Conservation (phyloP, 2,329 filamentous ascomycete species). For the Exophiala phaeomuriformis region DNA sequence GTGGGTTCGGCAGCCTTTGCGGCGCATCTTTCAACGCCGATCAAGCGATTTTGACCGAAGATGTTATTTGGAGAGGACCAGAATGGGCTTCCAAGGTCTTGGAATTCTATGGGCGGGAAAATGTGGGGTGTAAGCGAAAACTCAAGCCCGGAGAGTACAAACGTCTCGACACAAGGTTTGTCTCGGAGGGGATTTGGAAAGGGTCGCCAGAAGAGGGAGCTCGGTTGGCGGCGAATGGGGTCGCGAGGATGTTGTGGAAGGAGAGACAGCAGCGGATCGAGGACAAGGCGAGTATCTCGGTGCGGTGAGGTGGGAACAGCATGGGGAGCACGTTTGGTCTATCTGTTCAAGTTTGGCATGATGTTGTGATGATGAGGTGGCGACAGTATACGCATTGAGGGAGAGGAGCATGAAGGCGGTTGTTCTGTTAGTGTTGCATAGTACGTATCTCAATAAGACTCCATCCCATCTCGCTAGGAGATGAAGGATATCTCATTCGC, state of each 20-base stretch:
- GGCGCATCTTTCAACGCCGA: conserved; percentile 13
- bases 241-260: conserved; percentile 16
- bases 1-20: conserved; percentile 9
- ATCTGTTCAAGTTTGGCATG: conserved; percentile 2
- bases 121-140: not conserved
- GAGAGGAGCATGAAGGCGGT: too few species aligned
- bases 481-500: too few species aligned
- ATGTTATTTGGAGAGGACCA: conserved; percentile 16
- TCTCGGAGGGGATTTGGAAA: conserved; percentile 12
- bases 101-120: not conserved
- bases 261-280: conserved; percentile 13
- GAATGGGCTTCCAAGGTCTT: conserved; percentile 9
- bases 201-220: conserved; percentile 9
- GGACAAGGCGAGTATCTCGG: not conserved
- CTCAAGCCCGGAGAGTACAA: not conserved
- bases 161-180: not conserved
- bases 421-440: too few species aligned
- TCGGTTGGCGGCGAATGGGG: conserved; percentile 14
- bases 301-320: not conserved
- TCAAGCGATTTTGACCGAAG: conserved; percentile 13
- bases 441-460: too few species aligned
- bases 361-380: too few species aligned
- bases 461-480: too few species aligned
- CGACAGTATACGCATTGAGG: too few species aligned
- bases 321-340: not conserved